phyloP scores from a whole-genome alignment of 805 yeast species.

The Spathaspora boniae region DNA sequence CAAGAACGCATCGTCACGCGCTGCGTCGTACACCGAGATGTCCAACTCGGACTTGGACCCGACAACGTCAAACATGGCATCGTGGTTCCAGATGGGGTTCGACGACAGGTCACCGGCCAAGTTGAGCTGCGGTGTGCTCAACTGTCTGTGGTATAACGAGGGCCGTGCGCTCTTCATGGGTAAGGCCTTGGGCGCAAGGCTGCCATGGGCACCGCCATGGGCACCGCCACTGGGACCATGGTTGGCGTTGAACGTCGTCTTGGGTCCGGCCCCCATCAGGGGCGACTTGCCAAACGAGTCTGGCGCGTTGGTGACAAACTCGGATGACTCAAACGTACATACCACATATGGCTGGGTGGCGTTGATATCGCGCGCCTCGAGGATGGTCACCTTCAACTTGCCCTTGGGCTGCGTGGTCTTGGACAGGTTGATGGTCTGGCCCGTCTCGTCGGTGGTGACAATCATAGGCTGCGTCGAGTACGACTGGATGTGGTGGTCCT shows the following conservation, averaged over 20 bases:
- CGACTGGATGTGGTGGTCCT: conserved; percentile 1
- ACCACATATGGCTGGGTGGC: conserved; percentile 82
- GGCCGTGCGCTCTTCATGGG: conserved; percentile 25
- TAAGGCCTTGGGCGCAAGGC: conserved; percentile 9
- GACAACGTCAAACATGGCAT: conserved; percentile 87
- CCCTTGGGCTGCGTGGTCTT: conserved; percentile 61
- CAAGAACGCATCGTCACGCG: conserved; percentile 74
- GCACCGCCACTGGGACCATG: conserved; percentile 2
- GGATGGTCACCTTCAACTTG: conserved; percentile 72
- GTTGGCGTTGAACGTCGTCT: conserved; percentile 7
- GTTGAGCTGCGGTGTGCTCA: conserved; percentile 33
- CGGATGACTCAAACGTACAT: conserved; percentile 87
- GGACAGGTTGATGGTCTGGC: conserved; percentile 26
- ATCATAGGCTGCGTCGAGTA: conserved; percentile 19
- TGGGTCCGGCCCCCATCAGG: conserved; percentile 6
- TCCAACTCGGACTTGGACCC: conserved; percentile 82
- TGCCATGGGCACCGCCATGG: not conserved
- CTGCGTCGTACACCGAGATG: conserved; percentile 86
- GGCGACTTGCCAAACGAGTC: conserved; percentile 41
- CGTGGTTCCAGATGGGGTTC: conserved; percentile 88
- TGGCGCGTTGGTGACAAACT: conserved; percentile 82
- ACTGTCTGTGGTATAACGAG: conserved; percentile 36
- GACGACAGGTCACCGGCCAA: conserved; percentile 23
- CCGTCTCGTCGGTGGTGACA: conserved; percentile 41
- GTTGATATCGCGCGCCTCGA: conserved; percentile 70